phyloP scores from a whole-genome alignment of 257 asterid species.

The Solanum medicagineum region DNA sequence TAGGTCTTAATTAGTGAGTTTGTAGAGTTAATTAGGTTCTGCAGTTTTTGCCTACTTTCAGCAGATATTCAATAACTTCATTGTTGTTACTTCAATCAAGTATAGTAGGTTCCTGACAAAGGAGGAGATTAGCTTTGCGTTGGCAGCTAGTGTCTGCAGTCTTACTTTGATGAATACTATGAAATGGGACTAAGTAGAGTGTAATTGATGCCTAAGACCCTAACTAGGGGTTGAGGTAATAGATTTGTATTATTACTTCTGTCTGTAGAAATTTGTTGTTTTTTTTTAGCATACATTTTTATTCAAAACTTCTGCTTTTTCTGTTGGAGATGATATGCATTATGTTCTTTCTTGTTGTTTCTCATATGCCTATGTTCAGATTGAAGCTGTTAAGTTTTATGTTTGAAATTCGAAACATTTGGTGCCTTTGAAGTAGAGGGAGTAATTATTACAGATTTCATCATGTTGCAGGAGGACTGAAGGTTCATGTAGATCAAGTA shows the following conservation, averaged over 20 bases:
- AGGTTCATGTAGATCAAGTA: conserved; percentile 12
- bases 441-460: neutral
- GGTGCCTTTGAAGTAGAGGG: neutral
- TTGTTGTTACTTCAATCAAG: neutral
- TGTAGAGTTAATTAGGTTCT: neutral
- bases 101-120: neutral
- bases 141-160: neutral
- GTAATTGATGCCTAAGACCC: neutral
- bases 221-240: neutral
- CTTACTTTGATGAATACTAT: neutral
- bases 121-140: neutral
- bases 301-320: neutral
- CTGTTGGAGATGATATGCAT: neutral
- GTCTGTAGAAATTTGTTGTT: neutral
- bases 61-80: neutral
- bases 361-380: neutral
- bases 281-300: neutral
- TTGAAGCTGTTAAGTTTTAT: neutral
- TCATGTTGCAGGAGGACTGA: conserved; percentile 24
- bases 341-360: neutral
- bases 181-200: neutral
- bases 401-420: neutral
- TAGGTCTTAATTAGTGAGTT: neutral
- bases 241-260: neutral
- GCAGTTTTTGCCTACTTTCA: neutral